Evolutionary conservation across 345 rosid genomes (phyloP).

Genomic region (sweet orange (Citrus sinensis)): DVS_A1.0 CM039163.1:3184001-3184500

Average conservation of each 20-base stretch:
- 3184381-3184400: background rate
- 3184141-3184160: too few species aligned
- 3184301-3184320: constrained; percentile 36
- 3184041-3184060: too few species aligned
- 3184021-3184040: too few species aligned
- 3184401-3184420: background rate
- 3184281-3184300: constrained; percentile 40
- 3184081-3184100: too few species aligned
- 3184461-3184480: constrained; percentile 1
- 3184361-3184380: constrained; percentile 6
- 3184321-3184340: constrained; percentile 26
- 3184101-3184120: too few species aligned
- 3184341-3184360: constrained; percentile 21
- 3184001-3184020: too few species aligned
- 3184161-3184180: background rate
- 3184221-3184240: constrained; percentile 14
- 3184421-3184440: constrained; percentile 20
- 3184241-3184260: background rate
- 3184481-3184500: constrained; percentile 9
- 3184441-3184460: background rate
- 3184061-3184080: background rate
- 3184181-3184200: background rate
- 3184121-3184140: background rate
- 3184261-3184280: constrained; percentile 14
- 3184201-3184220: background rate